These are phyloP conservation scores for Hymenoscyphus fructigenus DNA, from an alignment of 2,329 filamentous ascomycete genomes.

Conservation along the genomic window DNA sequence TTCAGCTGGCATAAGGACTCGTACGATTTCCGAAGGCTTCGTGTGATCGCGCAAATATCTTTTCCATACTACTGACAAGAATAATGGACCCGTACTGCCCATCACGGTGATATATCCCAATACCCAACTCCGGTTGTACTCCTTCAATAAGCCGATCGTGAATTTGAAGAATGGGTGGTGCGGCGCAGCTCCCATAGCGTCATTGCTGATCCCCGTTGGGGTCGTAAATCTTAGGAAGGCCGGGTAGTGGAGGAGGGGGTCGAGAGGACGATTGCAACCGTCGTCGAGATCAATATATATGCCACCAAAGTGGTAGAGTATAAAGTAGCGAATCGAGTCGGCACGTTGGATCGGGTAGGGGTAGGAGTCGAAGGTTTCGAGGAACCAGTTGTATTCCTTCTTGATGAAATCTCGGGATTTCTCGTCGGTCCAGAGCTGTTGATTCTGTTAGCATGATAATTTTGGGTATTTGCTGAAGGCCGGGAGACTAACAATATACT, in stretches of 20 bases:
- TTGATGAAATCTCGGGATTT: conserved; percentile 70
- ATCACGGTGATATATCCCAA: conserved; percentile 72
- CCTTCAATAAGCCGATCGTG: conserved; percentile 65
- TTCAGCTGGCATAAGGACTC: conserved; percentile 68
- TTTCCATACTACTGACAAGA: conserved; percentile 73
- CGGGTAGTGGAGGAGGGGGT: conserved; percentile 66
- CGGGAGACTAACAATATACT: conserved; percentile 59
- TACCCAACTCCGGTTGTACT: conserved; percentile 66
- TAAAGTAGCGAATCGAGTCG: conserved; percentile 77
- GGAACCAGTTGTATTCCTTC: conserved; percentile 74
- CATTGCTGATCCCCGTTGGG: conserved; percentile 79
- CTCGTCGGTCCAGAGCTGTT: conserved; percentile 73
- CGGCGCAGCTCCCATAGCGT: conserved; percentile 72
- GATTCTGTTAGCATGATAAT: conserved; percentile 1
- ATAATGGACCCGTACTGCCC: conserved; percentile 74
- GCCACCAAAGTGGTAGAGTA: conserved; percentile 73
- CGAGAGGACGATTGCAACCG: conserved; percentile 41
- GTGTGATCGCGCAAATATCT: conserved; percentile 61
- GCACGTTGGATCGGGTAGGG: conserved; percentile 74
- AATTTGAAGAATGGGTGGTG: conserved; percentile 73
- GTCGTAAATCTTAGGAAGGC: conserved; percentile 70
- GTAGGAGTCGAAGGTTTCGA: conserved; percentile 72
- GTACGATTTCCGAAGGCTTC: conserved; percentile 52
- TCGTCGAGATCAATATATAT: conserved; percentile 77
- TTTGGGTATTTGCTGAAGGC: not conserved